Base-by-base conservation (phyloP, 129 eudicot species). In the Escallonia rubra region DNA sequence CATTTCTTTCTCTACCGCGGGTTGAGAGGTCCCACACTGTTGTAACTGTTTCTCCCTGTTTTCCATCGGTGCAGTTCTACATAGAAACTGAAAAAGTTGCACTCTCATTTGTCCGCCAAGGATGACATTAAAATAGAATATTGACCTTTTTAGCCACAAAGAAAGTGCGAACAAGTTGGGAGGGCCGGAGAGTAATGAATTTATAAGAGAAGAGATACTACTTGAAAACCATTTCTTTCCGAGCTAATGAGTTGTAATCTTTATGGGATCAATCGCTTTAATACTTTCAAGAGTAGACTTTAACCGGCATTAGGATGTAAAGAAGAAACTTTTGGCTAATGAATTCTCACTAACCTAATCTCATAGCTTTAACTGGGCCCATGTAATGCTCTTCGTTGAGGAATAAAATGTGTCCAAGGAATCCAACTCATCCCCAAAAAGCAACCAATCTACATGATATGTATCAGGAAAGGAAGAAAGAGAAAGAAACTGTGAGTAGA, bases 281-380 rank as follows among this genome's bases (percentile, higher is more conserved):
- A 2, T 40, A 16, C 9, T 57, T 12, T 43, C 51, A 55, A 10
- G 13, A 66, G 66, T 63, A 56, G 54, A 46, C 43, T 46, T 6
- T 64, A 51, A 49, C 66, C 63, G 75, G 71, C 79, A 49, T 74
- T 58, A 43, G 59, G 65, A 66, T 61, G 64, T 43, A 59, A 59
- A 61, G 50, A 57, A 5, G 11, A 3, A 41, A 63, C 9, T 9
- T n/a, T 56, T 41, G 16, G 9, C 59, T 54, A 7, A 57, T 68
- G 43, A 42, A 10, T 11, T 41, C 55, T 15, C 56, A 23, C 57
- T 52, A 52, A n/a, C 57, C 57, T 3, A 10, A n/a, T 39, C 66
- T 3, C 51, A n/a, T 10, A 14, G 54, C 67, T 44, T 63, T 63
- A 45, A 63, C 53, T 63, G 10, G 23, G 16, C n/a, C 4, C 1